Percentiles rank a stretch among this genome's conserved stretches.
Conservation (phyloP, 2,329 filamentous ascomycete genomes). For the Claviceps sp. region DNA sequence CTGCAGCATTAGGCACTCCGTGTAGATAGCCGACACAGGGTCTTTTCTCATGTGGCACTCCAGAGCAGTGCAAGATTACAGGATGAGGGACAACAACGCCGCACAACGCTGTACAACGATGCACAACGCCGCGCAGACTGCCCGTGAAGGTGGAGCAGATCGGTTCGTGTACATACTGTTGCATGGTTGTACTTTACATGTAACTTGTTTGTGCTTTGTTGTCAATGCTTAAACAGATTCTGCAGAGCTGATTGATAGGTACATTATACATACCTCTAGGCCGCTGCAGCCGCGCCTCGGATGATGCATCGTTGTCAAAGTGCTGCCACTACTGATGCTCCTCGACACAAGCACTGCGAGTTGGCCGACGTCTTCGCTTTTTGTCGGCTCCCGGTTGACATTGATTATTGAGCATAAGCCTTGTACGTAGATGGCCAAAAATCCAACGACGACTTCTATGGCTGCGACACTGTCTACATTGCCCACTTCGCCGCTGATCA, state of each 20-base stretch:
- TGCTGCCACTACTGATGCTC: neutral
- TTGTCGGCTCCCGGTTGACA: neutral
- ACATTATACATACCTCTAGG: too few relatives aligned
- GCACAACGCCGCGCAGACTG: neutral
- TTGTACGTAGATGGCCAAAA: too few relatives aligned
- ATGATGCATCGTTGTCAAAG: neutral
- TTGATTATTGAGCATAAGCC: too few relatives aligned
- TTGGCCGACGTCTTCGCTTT: neutral
- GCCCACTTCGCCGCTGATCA: neutral
- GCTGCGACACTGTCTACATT: neutral
- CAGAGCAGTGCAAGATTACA: neutral
- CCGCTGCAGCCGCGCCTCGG: neutral
- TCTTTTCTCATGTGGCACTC: neutral
- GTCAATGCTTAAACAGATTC: neutral
- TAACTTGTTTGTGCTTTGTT: neutral
- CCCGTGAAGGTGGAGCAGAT: conserved; percentile 2
- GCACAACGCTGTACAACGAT: neutral
- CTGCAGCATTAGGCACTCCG: neutral
- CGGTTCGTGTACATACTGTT: neutral
- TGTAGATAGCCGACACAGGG: neutral
- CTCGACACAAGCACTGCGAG: too few relatives aligned
- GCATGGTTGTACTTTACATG: too few relatives aligned
- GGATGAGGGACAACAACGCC: neutral
- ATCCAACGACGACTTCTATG: too few relatives aligned
- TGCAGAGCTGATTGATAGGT: neutral